Percentiles rank a stretch among this genome's conserved stretches.
Evolutionary conservation across 768 basidiomycete species (phyloP).

Genomic region (Podaxis sp.): DNA sequence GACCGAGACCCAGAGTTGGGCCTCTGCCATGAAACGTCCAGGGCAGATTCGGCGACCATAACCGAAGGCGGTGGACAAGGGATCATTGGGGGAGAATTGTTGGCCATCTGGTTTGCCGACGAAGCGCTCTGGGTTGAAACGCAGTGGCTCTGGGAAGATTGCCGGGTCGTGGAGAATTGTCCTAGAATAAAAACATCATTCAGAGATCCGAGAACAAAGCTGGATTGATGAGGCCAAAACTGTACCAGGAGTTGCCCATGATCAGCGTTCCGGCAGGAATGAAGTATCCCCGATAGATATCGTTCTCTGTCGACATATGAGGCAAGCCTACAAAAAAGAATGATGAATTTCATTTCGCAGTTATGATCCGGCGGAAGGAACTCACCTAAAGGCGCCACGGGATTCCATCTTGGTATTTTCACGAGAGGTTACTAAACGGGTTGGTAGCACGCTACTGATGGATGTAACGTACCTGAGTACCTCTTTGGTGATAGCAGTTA

Average conservation of each 20-base stretch:
- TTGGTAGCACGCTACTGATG: background rate
- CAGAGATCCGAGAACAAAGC: background rate
- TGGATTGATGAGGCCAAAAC: background rate
- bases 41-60: constrained; percentile 49
- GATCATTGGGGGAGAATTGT: constrained; percentile 32
- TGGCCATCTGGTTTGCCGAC: constrained; percentile 26
- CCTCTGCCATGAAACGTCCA: constrained; percentile 45
- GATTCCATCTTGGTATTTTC: constrained; percentile 26
- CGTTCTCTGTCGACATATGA: constrained; percentile 40
- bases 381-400: constrained; percentile 31
- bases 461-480: constrained; percentile 29
- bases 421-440: background rate
- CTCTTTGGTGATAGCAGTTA: constrained; percentile 41
- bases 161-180: constrained; percentile 49
- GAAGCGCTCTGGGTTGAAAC: constrained; percentile 53
- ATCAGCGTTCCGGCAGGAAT: constrained; percentile 47
- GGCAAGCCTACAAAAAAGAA: constrained; percentile 26
- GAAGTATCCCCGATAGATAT: constrained; percentile 41
- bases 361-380: background rate
- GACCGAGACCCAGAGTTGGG: constrained; percentile 45
- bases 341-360: background rate
- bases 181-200: constrained; percentile 29
- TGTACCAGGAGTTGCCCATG: constrained; percentile 43
- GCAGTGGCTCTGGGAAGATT: constrained; percentile 43
- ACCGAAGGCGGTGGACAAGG: constrained; percentile 39